Base-by-base conservation (phyloP, 1,284 basidiomycete species). In the Sanghuangporus baumii region DNA sequence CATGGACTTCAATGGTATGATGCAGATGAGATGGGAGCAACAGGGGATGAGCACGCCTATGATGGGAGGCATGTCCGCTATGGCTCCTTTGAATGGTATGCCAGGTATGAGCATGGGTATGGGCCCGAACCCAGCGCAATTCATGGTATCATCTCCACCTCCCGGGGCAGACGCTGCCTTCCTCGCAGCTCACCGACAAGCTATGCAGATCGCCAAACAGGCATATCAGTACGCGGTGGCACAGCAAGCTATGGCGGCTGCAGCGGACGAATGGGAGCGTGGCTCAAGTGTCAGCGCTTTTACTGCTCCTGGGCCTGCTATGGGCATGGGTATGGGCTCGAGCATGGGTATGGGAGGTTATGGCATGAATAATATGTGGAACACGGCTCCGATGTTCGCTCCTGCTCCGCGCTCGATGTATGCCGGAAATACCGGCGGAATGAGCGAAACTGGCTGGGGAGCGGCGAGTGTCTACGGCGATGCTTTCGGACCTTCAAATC, bases 181-280 rank as follows among this genome's bases (percentile, higher is more conserved):
- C 70, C 66, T 89, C 18, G 84, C 78, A 3, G 90, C 89, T 12
- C 90, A 93, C 71, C 89, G 91, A 69, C 89, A 89, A 64, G 90
- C 90, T 2, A 89, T 93, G 82, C 76, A 89, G 74, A 77, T 80
- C 57, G 91, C 91, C 57, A 93, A 93, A 72, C 91, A 93, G 71
- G 85, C 91, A 2, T 93, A 91, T 70, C 90, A 93, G 73, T 84
- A 87, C 77, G 87, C 90, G 9, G 88, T 92, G 55, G 91, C 91
- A 5, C 91, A 91, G 71, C 90, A 93, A 68, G 91, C 91, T 11
- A 88, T 93, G 82, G 86, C 84, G 1, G 83, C 84, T 12, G 91
- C 91, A 12, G 89, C 82, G 26, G 91, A 93, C 58, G 89, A 93
- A 70, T 93, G 91, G 91, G 91, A 93, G 70, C 84, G 90, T 47